phyloP scores from a whole-genome alignment of 1,139 yeast species.

The Saccharomyces uvarum region DNA sequence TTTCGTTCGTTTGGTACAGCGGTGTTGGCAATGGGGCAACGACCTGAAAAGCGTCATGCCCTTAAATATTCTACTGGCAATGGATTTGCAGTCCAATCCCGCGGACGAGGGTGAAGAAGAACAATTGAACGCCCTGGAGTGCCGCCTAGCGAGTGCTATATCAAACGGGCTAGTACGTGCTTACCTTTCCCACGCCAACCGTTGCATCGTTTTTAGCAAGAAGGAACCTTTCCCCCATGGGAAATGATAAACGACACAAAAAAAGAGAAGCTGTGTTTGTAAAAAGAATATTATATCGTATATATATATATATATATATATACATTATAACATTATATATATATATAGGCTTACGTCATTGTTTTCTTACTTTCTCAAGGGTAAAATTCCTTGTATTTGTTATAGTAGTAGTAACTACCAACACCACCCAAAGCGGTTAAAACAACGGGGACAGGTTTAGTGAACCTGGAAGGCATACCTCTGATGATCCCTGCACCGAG shows the following conservation, averaged over 20 bases:
- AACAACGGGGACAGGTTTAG: slow-evolving; percentile 69
- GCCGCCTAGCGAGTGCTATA: slow-evolving; percentile 63
- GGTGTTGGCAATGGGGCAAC: slow-evolving; percentile 32
- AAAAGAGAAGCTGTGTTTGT: background rate
- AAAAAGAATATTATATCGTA: background rate
- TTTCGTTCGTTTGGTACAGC: slow-evolving; percentile 46
- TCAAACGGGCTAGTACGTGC: slow-evolving; percentile 64
- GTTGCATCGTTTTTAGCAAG: slow-evolving; percentile 71
- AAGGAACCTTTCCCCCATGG: slow-evolving; percentile 58
- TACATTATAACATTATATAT: background rate
- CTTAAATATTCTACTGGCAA: slow-evolving; percentile 12
- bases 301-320: too few relatives aligned
- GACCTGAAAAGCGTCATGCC: slow-evolving; percentile 18
- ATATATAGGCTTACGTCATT: background rate
- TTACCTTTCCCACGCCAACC: slow-evolving; percentile 68
- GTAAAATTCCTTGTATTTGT: slow-evolving; percentile 66
- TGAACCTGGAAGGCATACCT: slow-evolving; percentile 49
- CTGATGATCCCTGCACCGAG: slow-evolving; percentile 65
- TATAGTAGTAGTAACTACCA: slow-evolving; percentile 61
- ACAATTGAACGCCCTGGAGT: slow-evolving; percentile 53
- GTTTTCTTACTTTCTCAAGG: slow-evolving; percentile 11
- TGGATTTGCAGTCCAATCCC: background rate
- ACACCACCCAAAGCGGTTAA: slow-evolving; percentile 58
- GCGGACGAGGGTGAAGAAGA: slow-evolving; percentile 7
- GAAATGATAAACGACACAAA: background rate